Evolutionary conservation across 176 grass and related monocot species (phyloP).

Genomic region (barley (Hordeum vulgare)): DNA sequence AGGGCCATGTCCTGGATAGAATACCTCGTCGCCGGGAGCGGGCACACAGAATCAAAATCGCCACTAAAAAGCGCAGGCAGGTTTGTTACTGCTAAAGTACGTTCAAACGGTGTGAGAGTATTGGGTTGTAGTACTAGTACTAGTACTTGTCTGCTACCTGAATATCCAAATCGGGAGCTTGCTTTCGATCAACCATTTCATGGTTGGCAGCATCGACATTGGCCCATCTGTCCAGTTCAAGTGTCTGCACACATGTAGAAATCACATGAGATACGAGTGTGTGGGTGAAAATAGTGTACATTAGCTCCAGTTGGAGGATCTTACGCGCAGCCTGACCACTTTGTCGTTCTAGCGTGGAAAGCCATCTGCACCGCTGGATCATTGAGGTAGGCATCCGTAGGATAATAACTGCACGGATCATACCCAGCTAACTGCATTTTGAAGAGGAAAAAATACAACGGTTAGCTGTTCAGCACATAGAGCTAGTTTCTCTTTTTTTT

Average conservation of each 20-base stretch:
- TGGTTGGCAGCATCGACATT: neutral
- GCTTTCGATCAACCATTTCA: neutral
- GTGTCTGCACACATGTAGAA: neutral
- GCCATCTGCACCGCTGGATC: neutral
- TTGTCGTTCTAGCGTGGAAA: neutral
- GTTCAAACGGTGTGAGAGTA: neutral
- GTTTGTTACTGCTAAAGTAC: neutral
- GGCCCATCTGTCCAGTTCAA: conserved; percentile 8
- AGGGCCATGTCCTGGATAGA: neutral
- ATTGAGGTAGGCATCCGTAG: neutral
- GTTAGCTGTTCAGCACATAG: neutral
- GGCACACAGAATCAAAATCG: neutral
- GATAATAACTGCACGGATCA: conserved; percentile 18
- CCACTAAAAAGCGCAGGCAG: neutral
- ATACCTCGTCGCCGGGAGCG: neutral
- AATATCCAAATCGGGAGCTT: conserved; percentile 21
- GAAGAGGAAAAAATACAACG: neutral
- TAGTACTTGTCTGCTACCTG: neutral
- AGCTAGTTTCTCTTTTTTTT: neutral
- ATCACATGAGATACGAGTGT: neutral
- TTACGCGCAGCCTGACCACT: neutral
- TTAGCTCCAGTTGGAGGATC: neutral
- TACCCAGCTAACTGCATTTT: conserved; percentile 19
- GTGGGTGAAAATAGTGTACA: neutral
- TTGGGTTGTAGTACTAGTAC: neutral